Conservation (phyloP, 768 basidiomycete genomes). For the Leccinum sublutescens region DNA sequence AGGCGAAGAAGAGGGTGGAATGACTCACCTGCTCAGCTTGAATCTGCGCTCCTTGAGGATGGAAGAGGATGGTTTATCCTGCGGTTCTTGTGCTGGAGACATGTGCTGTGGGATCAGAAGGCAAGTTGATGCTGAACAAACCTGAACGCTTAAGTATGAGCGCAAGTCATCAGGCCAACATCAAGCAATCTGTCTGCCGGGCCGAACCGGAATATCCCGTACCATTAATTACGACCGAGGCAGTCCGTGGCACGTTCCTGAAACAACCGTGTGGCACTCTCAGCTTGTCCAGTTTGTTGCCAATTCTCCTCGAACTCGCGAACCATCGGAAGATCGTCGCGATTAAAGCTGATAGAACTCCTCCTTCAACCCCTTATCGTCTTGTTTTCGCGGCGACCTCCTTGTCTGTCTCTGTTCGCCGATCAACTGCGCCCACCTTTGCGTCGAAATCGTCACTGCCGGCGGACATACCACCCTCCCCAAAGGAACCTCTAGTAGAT, state of each 20-base stretch:
- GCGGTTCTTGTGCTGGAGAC: constrained; percentile 34
- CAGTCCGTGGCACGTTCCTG: constrained; percentile 23
- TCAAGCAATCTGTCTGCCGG: constrained; percentile 17
- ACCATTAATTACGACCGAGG: not conserved
- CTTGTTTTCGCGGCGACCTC: constrained; percentile 2
- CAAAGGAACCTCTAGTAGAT: constrained; percentile 1
- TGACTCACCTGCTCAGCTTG: constrained; percentile 76
- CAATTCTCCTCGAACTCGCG: constrained; percentile 16
- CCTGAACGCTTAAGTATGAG: constrained; percentile 29
- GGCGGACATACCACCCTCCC: not conserved
- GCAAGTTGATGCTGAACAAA: constrained; percentile 2
- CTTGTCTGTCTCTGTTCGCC: constrained; percentile 20
- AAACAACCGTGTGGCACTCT: constrained; percentile 24
- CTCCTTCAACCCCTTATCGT: constrained; percentile 8
- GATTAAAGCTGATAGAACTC: constrained; percentile 26
- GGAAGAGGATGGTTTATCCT: constrained; percentile 46
- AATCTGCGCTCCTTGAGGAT: constrained; percentile 80
- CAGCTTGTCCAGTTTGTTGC: constrained; percentile 8
- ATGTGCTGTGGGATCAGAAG: constrained; percentile 17
- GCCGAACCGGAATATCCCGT: constrained; percentile 30
- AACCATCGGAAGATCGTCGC: constrained; percentile 20
- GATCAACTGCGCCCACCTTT: constrained; percentile 16
- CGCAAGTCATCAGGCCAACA: constrained; percentile 12
- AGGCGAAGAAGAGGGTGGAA: not conserved
- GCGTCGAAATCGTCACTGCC: constrained; percentile 3